Conservation (phyloP, 2,329 filamentous ascomycete species). For the Lachnellula subtilissima region DNA sequence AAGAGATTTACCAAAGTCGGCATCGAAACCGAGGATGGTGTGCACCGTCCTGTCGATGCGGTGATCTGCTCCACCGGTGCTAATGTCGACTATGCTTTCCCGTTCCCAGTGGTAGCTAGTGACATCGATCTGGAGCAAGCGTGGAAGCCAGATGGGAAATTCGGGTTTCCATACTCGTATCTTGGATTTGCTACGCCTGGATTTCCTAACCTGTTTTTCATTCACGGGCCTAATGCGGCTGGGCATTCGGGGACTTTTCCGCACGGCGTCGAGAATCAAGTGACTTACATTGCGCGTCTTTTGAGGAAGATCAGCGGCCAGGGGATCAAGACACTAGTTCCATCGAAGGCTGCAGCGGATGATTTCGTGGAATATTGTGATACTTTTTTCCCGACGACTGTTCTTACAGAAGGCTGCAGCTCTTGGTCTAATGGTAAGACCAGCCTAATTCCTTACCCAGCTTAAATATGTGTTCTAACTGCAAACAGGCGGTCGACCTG, state of each 20-base stretch:
- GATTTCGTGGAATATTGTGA: slow-evolving; percentile 53
- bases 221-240: slow-evolving; percentile 54
- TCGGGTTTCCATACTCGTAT: slow-evolving; percentile 54
- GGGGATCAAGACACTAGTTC: slow-evolving; percentile 57
- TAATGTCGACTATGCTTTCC: slow-evolving; percentile 51
- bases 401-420: slow-evolving; percentile 56
- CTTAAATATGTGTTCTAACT: not conserved
- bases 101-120: slow-evolving; percentile 48
- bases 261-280: slow-evolving; percentile 58
- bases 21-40: slow-evolving; percentile 54
- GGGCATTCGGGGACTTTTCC: slow-evolving; percentile 46
- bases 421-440: slow-evolving; percentile 63
- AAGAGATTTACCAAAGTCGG: slow-evolving; percentile 52
- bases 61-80: slow-evolving; percentile 65
- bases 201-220: slow-evolving; percentile 62
- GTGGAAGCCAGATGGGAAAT: slow-evolving; percentile 45
- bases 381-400: slow-evolving; percentile 49
- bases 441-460: not conserved
- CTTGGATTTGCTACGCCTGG: slow-evolving; percentile 54
- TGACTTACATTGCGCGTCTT: slow-evolving; percentile 61
- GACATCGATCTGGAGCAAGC: slow-evolving; percentile 45
- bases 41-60: slow-evolving; percentile 52
- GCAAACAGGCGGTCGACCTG: slow-evolving; percentile 41
- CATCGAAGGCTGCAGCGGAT: slow-evolving; percentile 47
- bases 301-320: slow-evolving; percentile 61